phyloP scores from a whole-genome alignment of 176 grass and related monocot species.

The Oryza rufipogon region DNA sequence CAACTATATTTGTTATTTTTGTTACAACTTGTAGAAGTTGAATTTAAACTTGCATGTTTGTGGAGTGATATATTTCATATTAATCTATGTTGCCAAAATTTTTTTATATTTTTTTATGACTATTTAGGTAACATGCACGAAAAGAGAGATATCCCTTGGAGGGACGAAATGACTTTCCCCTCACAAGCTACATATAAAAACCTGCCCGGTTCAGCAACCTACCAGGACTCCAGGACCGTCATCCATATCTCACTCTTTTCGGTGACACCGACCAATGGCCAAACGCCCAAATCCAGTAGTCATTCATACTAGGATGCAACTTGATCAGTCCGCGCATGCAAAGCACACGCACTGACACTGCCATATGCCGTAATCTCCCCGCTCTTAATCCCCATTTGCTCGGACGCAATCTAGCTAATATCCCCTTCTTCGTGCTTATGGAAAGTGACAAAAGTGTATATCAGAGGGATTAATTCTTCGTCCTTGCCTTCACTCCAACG shows the following conservation, averaged over 20 bases:
- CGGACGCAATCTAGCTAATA: background rate
- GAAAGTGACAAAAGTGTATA: background rate
- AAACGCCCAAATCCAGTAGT: conserved; percentile 19
- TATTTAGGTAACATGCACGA: too few relatives aligned
- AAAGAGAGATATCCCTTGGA: too few relatives aligned
- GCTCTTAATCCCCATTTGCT: conserved; percentile 35
- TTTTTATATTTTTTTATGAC: too few relatives aligned
- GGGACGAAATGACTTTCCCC: too few relatives aligned
- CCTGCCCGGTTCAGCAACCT: conserved; percentile 1
- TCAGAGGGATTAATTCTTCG: too few relatives aligned
- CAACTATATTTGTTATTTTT: too few relatives aligned
- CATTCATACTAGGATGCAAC: background rate
- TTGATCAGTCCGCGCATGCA: background rate
- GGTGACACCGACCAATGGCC: background rate
- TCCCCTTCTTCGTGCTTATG: background rate
- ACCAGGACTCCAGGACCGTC: background rate
- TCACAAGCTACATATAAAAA: background rate
- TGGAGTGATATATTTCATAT: too few relatives aligned
- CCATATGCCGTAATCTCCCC: conserved; percentile 34
- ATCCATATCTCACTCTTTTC: background rate
- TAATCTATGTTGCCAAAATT: too few relatives aligned
- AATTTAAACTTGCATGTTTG: too few relatives aligned
- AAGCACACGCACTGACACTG: background rate
- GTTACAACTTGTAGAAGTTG: too few relatives aligned
- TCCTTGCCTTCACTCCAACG: conserved; percentile 76